Evolutionary conservation across 176 grass and related monocot genomes (phyloP).

Genomic region (Oryza rufipogon): DNA sequence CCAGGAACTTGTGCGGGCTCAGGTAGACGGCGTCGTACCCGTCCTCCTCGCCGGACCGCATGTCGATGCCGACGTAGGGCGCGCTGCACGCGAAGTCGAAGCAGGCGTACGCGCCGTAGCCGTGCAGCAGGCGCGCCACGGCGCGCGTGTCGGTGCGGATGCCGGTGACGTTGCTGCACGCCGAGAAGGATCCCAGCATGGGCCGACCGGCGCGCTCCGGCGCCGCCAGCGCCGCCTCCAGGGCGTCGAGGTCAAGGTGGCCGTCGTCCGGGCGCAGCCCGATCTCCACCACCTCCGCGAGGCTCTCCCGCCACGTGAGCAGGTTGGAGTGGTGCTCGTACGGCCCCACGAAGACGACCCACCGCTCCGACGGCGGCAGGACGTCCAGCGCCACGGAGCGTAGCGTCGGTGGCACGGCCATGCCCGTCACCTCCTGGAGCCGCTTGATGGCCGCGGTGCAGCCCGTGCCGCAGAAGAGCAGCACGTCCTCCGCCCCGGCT

Average conservation of each 20-base stretch:
- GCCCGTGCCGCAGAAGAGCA: slow-evolving; percentile 58
- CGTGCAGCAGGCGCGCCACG: slow-evolving; percentile 54
- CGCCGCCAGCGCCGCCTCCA: slow-evolving; percentile 41
- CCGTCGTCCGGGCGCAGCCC: slow-evolving; percentile 38
- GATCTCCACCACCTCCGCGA: slow-evolving; percentile 68
- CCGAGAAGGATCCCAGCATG: slow-evolving; percentile 74
- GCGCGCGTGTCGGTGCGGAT: slow-evolving; percentile 60
- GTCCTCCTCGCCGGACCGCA: slow-evolving; percentile 55
- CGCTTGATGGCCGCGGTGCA: slow-evolving; percentile 57
- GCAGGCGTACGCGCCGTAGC: slow-evolving; percentile 70
- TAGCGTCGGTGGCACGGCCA: slow-evolving; percentile 45
- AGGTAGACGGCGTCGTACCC: slow-evolving; percentile 85
- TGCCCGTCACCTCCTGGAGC: slow-evolving; percentile 61
- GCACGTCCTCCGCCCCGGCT: slow-evolving; percentile 40
- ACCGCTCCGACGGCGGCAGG: slow-evolving; percentile 53
- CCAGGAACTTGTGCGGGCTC: slow-evolving; percentile 83
- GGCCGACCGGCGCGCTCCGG: slow-evolving; percentile 39
- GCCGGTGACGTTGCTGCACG: slow-evolving; percentile 81
- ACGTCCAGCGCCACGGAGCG: slow-evolving; percentile 28
- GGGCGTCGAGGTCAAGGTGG: slow-evolving; percentile 45
- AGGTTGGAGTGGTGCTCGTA: slow-evolving; percentile 92
- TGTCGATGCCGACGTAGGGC: slow-evolving; percentile 70
- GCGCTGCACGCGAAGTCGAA: slow-evolving; percentile 85
- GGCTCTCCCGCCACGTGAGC: slow-evolving; percentile 74
- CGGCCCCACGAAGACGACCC: slow-evolving; percentile 73